Base-by-base conservation (phyloP, 208 protist species). In the Trypanosoma theileri region DNA sequence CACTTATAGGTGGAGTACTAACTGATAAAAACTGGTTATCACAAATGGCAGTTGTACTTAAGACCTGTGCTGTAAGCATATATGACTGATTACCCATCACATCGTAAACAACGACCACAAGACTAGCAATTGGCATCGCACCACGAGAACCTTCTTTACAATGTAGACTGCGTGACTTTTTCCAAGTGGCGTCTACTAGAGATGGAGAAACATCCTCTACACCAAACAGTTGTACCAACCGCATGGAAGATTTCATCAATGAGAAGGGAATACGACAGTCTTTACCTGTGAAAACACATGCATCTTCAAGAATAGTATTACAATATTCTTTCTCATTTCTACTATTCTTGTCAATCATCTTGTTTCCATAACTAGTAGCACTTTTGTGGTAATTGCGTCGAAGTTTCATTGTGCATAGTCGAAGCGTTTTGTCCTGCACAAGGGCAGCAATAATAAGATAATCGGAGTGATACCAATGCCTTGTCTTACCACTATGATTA, bases 371-470 rank as follows among this genome's bases (percentile, higher is more conserved):
- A 14, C n/a, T n/a, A 21, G 11, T 59, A 40, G 66, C n/a, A 48
- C 22, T 44, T 21, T 19, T 26, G 60, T 63, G 28, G 1, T 8
- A 59, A 28, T 50, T 31, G 11, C 69, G 69, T 7, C 72, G 75
- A 59, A 89, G 56, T 8, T 84, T 83, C 46, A 91, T 73, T 35
- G 73, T 74, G 44, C 66, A 79, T 31, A 95, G 53, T 16, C 79
- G 77, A 69, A 92, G 53, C 16, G 86, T 92, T 65, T 92, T 95
- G 74, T 95, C 80, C 71, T 91, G 85, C 57, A 90, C 64, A 21
- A 83, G 50, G 0, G 79, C 90, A 0, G 74, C 84, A 10, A 93
- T 44, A 48, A 93, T 57, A 8, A 92, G 59, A 59, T 91, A 82
- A 59, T 88, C 70, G 4, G 69, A 74, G 56, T 75, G 17, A 9